Evolutionary conservation across 2,329 filamentous ascomycete genomes (phyloP).

Genomic region (Claviceps maximensis): DNA sequence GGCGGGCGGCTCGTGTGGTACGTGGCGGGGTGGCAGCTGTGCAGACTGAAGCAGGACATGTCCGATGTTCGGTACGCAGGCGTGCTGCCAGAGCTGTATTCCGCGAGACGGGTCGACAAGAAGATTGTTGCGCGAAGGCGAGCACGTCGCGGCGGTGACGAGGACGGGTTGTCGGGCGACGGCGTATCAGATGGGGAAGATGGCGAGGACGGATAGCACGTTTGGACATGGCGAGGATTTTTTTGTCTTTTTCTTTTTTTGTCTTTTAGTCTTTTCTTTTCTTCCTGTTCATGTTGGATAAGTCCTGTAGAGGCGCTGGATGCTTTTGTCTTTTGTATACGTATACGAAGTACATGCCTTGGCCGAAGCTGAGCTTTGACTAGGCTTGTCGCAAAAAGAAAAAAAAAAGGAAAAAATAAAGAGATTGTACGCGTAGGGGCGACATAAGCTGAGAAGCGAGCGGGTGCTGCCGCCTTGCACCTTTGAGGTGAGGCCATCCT

Average conservation of each 20-base stretch:
- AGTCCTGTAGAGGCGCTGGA: too few relatives aligned
- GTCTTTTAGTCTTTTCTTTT: too few relatives aligned
- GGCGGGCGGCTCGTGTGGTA: constrained; percentile 27
- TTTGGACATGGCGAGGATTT: background rate
- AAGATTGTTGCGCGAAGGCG: constrained; percentile 13
- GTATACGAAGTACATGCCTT: too few relatives aligned
- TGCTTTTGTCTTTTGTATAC: too few relatives aligned
- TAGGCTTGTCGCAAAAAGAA: too few relatives aligned
- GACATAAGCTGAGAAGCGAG: too few relatives aligned
- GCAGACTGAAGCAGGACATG: constrained; percentile 29
- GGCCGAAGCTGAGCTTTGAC: too few relatives aligned
- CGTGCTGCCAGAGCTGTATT: constrained; percentile 24
- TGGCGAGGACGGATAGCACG: background rate
- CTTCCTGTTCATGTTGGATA: too few relatives aligned
- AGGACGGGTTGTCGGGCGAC: constrained; percentile 3
- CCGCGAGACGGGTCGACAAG: constrained; percentile 23
- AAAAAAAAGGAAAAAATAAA: too few relatives aligned
- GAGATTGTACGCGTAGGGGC: too few relatives aligned
- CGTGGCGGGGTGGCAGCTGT: constrained; percentile 35
- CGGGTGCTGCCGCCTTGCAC: too few relatives aligned
- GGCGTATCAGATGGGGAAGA: background rate
- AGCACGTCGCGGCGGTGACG: constrained; percentile 14
- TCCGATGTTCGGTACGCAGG: constrained; percentile 11
- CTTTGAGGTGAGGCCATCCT: too few relatives aligned
- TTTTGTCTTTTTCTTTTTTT: background rate